Base-by-base conservation (phyloP, 805 yeast species). In the Saccharomycopsis sp. region DNA sequence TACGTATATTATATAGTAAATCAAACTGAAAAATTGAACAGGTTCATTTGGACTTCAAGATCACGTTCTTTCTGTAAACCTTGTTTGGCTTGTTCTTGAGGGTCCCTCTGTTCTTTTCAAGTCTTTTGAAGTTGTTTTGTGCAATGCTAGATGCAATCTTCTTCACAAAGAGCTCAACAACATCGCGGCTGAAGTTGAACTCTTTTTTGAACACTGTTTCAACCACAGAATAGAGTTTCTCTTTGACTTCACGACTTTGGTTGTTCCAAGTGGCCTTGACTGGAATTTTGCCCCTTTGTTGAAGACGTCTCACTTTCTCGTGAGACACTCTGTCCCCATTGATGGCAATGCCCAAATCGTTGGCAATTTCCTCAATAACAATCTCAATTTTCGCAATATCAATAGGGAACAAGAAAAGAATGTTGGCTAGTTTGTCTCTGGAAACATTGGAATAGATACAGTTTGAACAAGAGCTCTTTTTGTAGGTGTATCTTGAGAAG, bases 261-360 rank as follows among this genome's bases (percentile, higher is more conserved):
- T 33, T 33, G 16, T 33, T 20, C 36, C 36, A 33, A 19, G 36
- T 33, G 10, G 17, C 15, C 7, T 30, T 30, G 9, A 7, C 16
- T 30, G 33, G 33, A 8, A 13, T 30, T 8, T 13, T 13, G n/a
- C 29, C 29, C 7, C 16, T 13, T 7, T 13, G n/a, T 8, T 30
- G 12, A n/a, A n/a, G n/a, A n/a, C n/a, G n/a, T n/a, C n/a, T n/a
- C n/a, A n/a, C n/a, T n/a, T n/a, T n/a, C n/a, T n/a, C n/a, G n/a
- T n/a, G n/a, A 7, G 36, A 6, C n/a, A 33, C 36, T 33, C 36
- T 19, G 15, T 20, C 36, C 6, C 36, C 36, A 33, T 33, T 33
- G 16, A 33, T 33, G n/a, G n/a, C 17, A 18, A 32, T n/a, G 8
- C 19, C 17, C 26, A 39, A 32, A 7, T 15, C 13, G 23, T 39